Base-by-base conservation (phyloP, 352 stramenopile species). In the Phytophthora fragariaefolia region DNA sequence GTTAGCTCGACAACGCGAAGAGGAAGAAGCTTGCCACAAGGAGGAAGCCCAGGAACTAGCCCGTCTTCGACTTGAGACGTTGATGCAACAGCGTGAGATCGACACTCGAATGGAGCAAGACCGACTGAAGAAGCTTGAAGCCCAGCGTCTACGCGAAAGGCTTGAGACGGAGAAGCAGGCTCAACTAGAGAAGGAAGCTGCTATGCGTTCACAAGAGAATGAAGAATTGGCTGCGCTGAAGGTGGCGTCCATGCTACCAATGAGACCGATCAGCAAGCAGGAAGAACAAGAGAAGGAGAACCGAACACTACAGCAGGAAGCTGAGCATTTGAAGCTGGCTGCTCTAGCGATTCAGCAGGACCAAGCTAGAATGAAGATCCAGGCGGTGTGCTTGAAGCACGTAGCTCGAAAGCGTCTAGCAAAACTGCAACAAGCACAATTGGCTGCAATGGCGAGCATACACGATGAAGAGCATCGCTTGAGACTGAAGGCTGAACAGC, bases 311-410 rank as follows among this genome's bases (percentile, higher is more conserved):
- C 72, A 90, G 40, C 58, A 79, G 3, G 75, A 93, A 49, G 77
- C 77, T 0, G 55, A 69, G 13, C 69, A 85, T 30, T 55, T 90
- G 22, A 61, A 84, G 28, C 61, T 61, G 10, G 81, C 82, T 3
- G 65, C 82, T 1, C 30, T 76, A 9, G 56, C 76, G 12, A 76
- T 91, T 40, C 70, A 82, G 1, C 69, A 69, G 12, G 79, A 92
- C 5, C 80, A 91, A 32, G 84, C 84, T 2, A 66, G 60, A n/a
- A 62, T 92, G 46, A 89, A 83, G 46, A 90, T 94, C 38, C 82
- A 90, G 46, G 77, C 69, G 2, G 63, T 82, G 10, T 89, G 81
- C 17, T 67, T 91, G 30, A 89, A 87, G 57, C 63, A 88, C 58
- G 46, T 77, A 3, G 70, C 73, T 3, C 71, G 66, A 22, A 71